phyloP scores from a whole-genome alignment of 2,329 filamentous ascomycete genomes.

The Karstenula rhodostoma region DNA sequence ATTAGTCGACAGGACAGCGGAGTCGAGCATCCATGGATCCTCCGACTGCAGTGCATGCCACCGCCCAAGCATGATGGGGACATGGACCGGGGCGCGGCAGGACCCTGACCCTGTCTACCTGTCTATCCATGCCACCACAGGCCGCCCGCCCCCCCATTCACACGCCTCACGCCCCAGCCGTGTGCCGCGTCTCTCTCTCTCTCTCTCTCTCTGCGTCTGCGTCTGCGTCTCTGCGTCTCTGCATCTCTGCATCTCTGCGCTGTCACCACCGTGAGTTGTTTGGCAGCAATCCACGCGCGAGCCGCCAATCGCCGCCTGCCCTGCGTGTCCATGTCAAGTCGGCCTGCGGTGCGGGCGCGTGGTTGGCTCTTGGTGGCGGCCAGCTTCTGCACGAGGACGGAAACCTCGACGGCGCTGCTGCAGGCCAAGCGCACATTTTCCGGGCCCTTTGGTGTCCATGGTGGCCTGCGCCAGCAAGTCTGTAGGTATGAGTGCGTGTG shows the following conservation, averaged over 20 bases:
- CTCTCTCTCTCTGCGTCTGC: conserved; percentile 7
- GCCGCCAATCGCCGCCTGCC: conserved; percentile 5
- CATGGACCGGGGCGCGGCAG: conserved; percentile 13
- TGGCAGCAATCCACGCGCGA: conserved; percentile 5
- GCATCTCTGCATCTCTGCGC: conserved; percentile 5
- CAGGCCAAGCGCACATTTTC: conserved; percentile 10
- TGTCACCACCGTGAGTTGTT: conserved; percentile 7
- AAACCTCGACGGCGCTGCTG: conserved; percentile 8
- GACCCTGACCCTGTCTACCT: conserved; percentile 6
- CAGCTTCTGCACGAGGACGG: conserved; percentile 10
- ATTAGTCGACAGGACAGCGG: conserved; percentile 14
- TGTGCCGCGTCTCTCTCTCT: no score
- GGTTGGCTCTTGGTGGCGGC: conserved; percentile 8
- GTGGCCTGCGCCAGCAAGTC: not conserved
- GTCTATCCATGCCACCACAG: not conserved
- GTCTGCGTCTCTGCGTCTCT: conserved; percentile 1
- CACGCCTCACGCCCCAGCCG: not conserved
- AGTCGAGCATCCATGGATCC: conserved; percentile 11
- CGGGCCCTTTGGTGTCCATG: not conserved
- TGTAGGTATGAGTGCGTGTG: no score
- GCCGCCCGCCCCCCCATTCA: conserved; percentile 13
- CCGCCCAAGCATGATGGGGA: conserved; percentile 3
- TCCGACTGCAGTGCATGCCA: conserved; percentile 16
- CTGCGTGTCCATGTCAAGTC: not conserved
- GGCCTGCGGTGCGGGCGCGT: not conserved